phyloP scores from a whole-genome alignment of 768 basidiomycete species.

The Pisolithus orientalis region DNA sequence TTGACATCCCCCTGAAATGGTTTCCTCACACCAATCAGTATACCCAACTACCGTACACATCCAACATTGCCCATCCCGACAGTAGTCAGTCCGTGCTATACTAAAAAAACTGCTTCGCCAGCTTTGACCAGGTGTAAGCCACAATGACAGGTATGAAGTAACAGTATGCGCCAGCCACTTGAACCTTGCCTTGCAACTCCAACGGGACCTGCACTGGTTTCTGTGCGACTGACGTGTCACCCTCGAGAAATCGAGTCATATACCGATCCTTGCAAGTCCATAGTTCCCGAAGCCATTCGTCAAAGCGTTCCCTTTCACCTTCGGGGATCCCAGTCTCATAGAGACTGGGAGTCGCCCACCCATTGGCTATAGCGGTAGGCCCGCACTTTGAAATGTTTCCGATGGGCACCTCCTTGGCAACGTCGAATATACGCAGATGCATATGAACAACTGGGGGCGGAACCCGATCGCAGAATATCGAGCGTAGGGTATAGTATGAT shows the following conservation, averaged over 20 bases:
- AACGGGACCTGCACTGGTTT: slow-evolving; percentile 51
- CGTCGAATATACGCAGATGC: slow-evolving; percentile 77
- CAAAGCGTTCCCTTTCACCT: slow-evolving; percentile 62
- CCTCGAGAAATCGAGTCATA: slow-evolving; percentile 60
- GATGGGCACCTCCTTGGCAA: slow-evolving; percentile 61
- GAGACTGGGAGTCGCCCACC: slow-evolving; percentile 22
- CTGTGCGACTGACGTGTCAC: slow-evolving; percentile 36
- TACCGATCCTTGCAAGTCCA: slow-evolving; percentile 85
- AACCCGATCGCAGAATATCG: slow-evolving; percentile 75
- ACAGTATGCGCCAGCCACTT: slow-evolving; percentile 62
- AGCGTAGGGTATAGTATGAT: slow-evolving; percentile 82
- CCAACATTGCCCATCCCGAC: not conserved
- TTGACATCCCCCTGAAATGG: not conserved
- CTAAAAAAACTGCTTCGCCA: slow-evolving; percentile 20
- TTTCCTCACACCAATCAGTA: not conserved
- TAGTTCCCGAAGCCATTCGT: slow-evolving; percentile 71
- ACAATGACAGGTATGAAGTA: slow-evolving; percentile 58
- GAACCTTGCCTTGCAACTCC: slow-evolving; percentile 44
- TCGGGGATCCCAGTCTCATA: slow-evolving; percentile 47
- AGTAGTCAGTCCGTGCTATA: not conserved
- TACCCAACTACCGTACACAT: not conserved
- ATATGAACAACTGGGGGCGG: slow-evolving; percentile 84
- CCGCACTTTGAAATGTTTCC: slow-evolving; percentile 45
- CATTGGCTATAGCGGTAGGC: slow-evolving; percentile 24
- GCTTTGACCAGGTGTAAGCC: slow-evolving; percentile 42